Evolutionary conservation across 1,139 yeast genomes (phyloP).

Genomic region (Blastobotrys serpentis): DNA sequence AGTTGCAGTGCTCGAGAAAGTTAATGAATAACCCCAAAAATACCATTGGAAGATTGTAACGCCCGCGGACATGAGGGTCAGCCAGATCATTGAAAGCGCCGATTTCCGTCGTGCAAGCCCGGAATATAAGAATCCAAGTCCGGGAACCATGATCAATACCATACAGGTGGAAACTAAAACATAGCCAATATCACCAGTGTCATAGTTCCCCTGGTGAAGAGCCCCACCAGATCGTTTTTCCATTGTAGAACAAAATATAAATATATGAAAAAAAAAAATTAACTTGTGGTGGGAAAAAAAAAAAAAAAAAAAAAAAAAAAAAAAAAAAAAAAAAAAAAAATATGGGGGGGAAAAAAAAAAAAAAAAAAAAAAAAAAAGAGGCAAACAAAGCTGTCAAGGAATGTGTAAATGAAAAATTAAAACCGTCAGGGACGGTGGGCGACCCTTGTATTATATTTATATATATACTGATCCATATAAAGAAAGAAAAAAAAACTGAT

Average conservation of each 20-base stretch:
- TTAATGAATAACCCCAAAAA: slow-evolving; percentile 95
- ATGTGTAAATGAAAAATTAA: too few relatives aligned
- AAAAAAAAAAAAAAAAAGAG: too few relatives aligned
- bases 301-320: slow-evolving; percentile 8
- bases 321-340: too few relatives aligned
- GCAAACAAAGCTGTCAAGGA: too few relatives aligned
- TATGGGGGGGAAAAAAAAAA: too few relatives aligned
- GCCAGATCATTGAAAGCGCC: slow-evolving; percentile 87
- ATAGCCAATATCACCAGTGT: slow-evolving; percentile 53
- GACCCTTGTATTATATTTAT: too few relatives aligned
- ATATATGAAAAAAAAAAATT: slow-evolving; percentile 4
- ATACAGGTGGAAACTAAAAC: slow-evolving; percentile 59
- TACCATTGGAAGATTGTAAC: slow-evolving; percentile 93
- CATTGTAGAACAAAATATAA: slow-evolving; percentile 6
- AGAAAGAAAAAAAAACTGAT: not conserved
- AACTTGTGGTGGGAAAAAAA: not conserved
- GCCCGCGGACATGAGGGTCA: slow-evolving; percentile 67
- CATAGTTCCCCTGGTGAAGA: slow-evolving; percentile 36
- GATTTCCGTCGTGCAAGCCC: slow-evolving; percentile 91
- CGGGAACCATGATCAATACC: slow-evolving; percentile 92
- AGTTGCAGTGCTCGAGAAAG: slow-evolving; percentile 72
- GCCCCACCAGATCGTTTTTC: not conserved
- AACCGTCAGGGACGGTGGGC: too few relatives aligned
- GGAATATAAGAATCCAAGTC: slow-evolving; percentile 87
- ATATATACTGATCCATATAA: slow-evolving; percentile 11